Evolutionary conservation across 257 asterid species (phyloP).

Genomic region (Solanum commersonii): DNA sequence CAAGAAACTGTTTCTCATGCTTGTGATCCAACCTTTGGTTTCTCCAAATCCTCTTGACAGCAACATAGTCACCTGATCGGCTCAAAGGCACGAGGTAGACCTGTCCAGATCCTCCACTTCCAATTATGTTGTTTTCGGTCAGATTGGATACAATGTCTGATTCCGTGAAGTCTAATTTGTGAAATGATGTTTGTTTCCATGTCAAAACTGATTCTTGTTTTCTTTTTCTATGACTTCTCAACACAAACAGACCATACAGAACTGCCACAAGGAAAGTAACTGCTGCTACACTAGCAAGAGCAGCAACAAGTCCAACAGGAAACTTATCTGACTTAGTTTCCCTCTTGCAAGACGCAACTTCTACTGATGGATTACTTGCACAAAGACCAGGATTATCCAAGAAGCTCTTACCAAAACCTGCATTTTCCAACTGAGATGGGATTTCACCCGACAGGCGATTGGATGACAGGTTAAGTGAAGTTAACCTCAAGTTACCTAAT

Average conservation of each 20-base stretch:
- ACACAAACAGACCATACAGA: slow-evolving; percentile 29
- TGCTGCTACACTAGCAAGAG: slow-evolving; percentile 47
- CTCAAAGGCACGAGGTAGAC: slow-evolving; percentile 58
- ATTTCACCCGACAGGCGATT: slow-evolving; percentile 56
- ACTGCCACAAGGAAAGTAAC: slow-evolving; percentile 26
- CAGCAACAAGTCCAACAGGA: slow-evolving; percentile 42
- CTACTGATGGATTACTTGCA: slow-evolving; percentile 27
- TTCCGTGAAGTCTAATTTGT: slow-evolving; percentile 59
- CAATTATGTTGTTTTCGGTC: slow-evolving; percentile 46
- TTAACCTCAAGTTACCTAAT: slow-evolving; percentile 20
- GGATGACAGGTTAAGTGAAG: slow-evolving; percentile 54
- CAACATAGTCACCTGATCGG: slow-evolving; percentile 37
- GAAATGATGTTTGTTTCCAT: slow-evolving; percentile 79
- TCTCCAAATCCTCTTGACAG: slow-evolving; percentile 69
- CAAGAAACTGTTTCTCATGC: slow-evolving; percentile 50
- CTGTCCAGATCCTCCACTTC: slow-evolving; percentile 82
- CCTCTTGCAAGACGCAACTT: slow-evolving; percentile 30
- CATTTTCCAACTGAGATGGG: slow-evolving; percentile 46
- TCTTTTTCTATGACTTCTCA: slow-evolving; percentile 32
- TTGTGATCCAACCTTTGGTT: slow-evolving; percentile 32
- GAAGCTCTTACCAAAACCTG: slow-evolving; percentile 50
- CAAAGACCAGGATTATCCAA: slow-evolving; percentile 57
- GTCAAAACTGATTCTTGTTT: slow-evolving; percentile 23
- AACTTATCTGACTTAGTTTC: slow-evolving; percentile 7
- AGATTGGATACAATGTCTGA: slow-evolving; percentile 39